These are phyloP conservation scores for Crinitomyces ghanaensis DNA, from an alignment of 805 yeast genomes.

Conservation along the genomic window DNA sequence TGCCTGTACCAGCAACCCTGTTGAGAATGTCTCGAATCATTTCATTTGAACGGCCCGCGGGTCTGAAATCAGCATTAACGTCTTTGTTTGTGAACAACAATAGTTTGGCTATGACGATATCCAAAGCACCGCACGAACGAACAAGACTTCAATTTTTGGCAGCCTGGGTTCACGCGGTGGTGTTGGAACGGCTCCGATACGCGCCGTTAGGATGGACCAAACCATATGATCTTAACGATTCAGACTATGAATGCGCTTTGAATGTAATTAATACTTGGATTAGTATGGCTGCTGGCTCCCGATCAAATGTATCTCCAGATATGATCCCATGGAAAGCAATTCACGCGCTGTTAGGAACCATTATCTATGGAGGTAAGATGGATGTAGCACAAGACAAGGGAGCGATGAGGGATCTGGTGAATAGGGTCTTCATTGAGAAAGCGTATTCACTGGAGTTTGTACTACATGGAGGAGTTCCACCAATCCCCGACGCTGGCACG, in stretches of 20 bases:
- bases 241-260: constrained; percentile 49
- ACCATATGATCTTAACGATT: constrained; percentile 57
- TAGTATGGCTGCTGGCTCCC: constrained; percentile 14
- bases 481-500: constrained; percentile 33
- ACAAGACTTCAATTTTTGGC: constrained; percentile 41
- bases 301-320: constrained; percentile 35
- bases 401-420: constrained; percentile 13
- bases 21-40: constrained; percentile 44
- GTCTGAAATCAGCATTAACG: constrained; percentile 38
- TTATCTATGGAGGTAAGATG: constrained; percentile 48
- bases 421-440: constrained; percentile 8
- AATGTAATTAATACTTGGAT: constrained; percentile 35
- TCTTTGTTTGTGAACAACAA: constrained; percentile 27
- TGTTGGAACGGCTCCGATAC: constrained; percentile 47
- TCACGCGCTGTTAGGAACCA: constrained; percentile 36
- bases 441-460: constrained; percentile 26
- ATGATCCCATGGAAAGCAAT: constrained; percentile 46
- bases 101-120: constrained; percentile 8
- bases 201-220: constrained; percentile 53
- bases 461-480: constrained; percentile 8
- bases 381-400: constrained; percentile 16
- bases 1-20: constrained; percentile 45
- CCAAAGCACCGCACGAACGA: constrained; percentile 32
- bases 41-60: constrained; percentile 51
- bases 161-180: constrained; percentile 59